Conservation (phyloP, 306 rosid genomes). For the Mucuna pruriens region DNA sequence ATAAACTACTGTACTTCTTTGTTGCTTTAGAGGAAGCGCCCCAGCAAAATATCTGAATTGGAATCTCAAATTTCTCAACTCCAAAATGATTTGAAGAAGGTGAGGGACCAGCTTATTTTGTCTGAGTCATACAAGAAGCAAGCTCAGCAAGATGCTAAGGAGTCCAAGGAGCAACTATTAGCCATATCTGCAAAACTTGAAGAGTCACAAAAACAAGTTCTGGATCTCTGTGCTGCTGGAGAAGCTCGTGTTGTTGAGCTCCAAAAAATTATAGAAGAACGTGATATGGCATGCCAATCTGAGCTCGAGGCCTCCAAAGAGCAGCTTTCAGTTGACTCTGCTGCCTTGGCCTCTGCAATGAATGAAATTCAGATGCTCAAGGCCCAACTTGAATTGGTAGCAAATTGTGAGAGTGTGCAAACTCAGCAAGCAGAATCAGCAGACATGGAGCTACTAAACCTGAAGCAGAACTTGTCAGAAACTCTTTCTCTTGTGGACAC, state of each 20-base stretch:
- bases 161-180: conserved; percentile 61
- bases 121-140: conserved; percentile 76
- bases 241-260: conserved; percentile 61
- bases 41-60: conserved; percentile 82
- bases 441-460: conserved; percentile 61
- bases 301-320: conserved; percentile 60
- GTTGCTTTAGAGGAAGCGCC: conserved; percentile 74
- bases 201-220: conserved; percentile 68
- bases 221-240: conserved; percentile 57
- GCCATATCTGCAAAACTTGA: conserved; percentile 67
- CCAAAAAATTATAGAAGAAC: conserved; percentile 58
- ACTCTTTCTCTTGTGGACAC: conserved; percentile 63
- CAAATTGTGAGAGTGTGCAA: conserved; percentile 55
- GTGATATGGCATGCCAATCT: conserved; percentile 54
- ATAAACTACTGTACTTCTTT: conserved; percentile 29
- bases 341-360: conserved; percentile 64
- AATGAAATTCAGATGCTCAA: conserved; percentile 76
- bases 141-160: conserved; percentile 76
- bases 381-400: conserved; percentile 66
- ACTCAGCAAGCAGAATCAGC: conserved; percentile 52
- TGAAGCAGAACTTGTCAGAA: conserved; percentile 71
- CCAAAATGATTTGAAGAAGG: conserved; percentile 71
- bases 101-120: conserved; percentile 60
- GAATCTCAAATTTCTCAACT: conserved; percentile 86
- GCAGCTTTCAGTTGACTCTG: conserved; percentile 60